Conservation (phyloP, 371 early-diverging fungal species). For the Lichtheimia ramosa region DNA sequence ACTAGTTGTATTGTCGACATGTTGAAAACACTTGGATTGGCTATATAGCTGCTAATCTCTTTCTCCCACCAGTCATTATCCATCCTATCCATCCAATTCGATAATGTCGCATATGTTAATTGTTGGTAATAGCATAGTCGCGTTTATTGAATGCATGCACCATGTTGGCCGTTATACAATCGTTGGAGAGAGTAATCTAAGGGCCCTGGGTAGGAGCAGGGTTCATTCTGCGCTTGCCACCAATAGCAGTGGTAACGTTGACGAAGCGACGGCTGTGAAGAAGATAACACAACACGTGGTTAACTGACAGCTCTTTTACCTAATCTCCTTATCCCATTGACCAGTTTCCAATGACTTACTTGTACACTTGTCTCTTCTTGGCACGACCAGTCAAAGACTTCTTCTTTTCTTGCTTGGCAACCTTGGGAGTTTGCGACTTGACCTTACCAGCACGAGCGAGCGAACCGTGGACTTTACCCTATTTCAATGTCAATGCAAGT, state of each 20-base stretch:
- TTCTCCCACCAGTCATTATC: no score
- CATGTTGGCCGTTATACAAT: no score
- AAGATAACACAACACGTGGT: background rate
- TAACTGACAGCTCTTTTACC: background rate
- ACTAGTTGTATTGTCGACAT: no score
- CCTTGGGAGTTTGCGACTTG: slow-evolving; percentile 99
- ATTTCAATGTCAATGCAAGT: background rate
- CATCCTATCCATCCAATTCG: no score
- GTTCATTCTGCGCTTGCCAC: slow-evolving; percentile 90
- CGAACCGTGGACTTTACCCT: slow-evolving; percentile 99
- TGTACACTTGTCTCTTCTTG: slow-evolving; percentile 97
- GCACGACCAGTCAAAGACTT: slow-evolving; percentile 94
- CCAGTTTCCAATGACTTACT: slow-evolving; percentile 25
- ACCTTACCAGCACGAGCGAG: slow-evolving; percentile 99
- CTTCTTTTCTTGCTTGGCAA: slow-evolving; percentile 97
- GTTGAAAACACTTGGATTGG: no score
- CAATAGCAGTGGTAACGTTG: slow-evolving; percentile 83
- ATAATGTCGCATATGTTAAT: no score
- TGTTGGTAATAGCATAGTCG: no score
- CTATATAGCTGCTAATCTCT: no score
- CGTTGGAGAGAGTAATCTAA: slow-evolving; percentile 18
- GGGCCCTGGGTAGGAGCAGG: slow-evolving; percentile 64
- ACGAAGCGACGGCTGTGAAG: slow-evolving; percentile 85
- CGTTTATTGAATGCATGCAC: no score
- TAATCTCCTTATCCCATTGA: background rate